Conservation (phyloP, 2,329 filamentous ascomycete genomes). For the Colletotrichum sp. region DNA sequence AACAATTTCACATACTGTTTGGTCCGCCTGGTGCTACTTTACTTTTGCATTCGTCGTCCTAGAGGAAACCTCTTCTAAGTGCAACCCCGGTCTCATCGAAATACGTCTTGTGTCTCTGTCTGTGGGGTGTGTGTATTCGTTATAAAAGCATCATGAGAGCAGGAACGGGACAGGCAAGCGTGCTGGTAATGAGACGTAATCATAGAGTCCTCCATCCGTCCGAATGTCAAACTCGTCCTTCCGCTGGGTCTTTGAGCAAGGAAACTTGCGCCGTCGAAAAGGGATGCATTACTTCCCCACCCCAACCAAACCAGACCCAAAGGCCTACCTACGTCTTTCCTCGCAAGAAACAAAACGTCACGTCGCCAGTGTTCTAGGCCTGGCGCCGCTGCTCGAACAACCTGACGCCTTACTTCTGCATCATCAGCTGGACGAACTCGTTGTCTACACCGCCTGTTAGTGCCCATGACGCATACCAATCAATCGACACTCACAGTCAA, state of each 20-base stretch:
- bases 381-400: conserved; percentile 6
- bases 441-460: conserved; percentile 63
- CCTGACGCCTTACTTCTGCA: conserved; percentile 76
- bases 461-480: background rate
- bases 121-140: conserved; percentile 13
- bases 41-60: conserved; percentile 10
- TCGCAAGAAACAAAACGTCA: conserved; percentile 3
- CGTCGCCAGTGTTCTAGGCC: background rate
- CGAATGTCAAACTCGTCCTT: background rate
- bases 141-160: conserved; percentile 15
- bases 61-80: conserved; percentile 13
- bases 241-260: background rate
- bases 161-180: conserved; percentile 4
- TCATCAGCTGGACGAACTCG: conserved; percentile 94
- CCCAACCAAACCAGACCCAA: background rate
- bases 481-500: conserved; percentile 71
- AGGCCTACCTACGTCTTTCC: conserved; percentile 1
- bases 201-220: background rate
- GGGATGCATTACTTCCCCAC: background rate
- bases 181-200: conserved; percentile 8
- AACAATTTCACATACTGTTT: background rate
- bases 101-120: conserved; percentile 6
- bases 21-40: background rate
- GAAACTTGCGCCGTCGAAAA: background rate
- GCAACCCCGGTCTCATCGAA: conserved; percentile 6